These are phyloP conservation scores for Aschersonia sp. DNA, from an alignment of 2,329 filamentous ascomycete genomes.

Conservation along the genomic window DNA sequence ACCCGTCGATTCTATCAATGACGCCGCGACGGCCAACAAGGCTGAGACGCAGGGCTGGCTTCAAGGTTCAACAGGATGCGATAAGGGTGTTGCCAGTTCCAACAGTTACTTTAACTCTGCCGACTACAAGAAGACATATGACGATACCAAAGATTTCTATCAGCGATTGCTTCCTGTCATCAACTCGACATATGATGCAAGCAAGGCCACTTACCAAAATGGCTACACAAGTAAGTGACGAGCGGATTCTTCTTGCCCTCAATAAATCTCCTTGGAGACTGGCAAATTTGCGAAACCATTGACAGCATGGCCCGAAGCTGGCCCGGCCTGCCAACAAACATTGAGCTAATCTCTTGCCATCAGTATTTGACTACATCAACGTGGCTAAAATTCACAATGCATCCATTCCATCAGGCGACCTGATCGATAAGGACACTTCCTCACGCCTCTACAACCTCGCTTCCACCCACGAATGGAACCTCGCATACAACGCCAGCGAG, in stretches of 20 bases:
- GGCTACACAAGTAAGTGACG: conserved; percentile 40
- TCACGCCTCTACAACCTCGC: conserved; percentile 58
- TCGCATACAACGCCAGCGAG: conserved; percentile 70
- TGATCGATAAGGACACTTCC: conserved; percentile 46
- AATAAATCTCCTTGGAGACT: too few relatives aligned
- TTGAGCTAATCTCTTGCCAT: neutral
- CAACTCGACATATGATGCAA: conserved; percentile 32
- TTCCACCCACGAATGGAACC: conserved; percentile 65
- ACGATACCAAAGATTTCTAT: conserved; percentile 47
- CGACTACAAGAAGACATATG: conserved; percentile 28
- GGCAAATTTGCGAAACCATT: too few relatives aligned
- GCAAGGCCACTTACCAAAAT: conserved; percentile 39
- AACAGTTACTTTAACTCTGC: conserved; percentile 36
- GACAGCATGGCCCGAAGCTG: too few relatives aligned
- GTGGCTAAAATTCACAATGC: conserved; percentile 46
- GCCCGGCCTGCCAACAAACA: too few relatives aligned
- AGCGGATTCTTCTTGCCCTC: too few relatives aligned
- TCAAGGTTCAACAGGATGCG: conserved; percentile 42
- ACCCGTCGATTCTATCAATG: conserved; percentile 49
- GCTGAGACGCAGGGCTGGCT: conserved; percentile 44
- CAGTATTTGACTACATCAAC: conserved; percentile 46
- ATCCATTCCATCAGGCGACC: conserved; percentile 39
- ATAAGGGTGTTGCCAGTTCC: conserved; percentile 37
- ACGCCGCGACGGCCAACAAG: conserved; percentile 37
- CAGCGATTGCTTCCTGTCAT: conserved; percentile 37